Evolutionary conservation across 2,329 filamentous ascomycete species (phyloP).

Genomic region (Aspergillus udagawae): DNA sequence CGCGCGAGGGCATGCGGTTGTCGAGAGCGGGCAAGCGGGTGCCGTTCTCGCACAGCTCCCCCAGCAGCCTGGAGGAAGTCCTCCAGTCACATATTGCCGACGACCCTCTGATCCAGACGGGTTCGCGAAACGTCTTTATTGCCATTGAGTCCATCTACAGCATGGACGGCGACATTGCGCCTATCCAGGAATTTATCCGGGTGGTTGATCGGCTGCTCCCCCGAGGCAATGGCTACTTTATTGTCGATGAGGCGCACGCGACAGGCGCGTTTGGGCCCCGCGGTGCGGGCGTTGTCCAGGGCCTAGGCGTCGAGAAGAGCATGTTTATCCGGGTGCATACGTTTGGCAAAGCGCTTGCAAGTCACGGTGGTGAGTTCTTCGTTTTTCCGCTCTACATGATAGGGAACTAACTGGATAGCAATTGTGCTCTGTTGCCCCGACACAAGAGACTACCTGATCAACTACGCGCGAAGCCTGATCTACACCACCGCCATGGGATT

Average conservation of each 20-base stretch:
- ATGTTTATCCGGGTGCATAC: conserved; percentile 51
- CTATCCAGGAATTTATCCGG: conserved; percentile 57
- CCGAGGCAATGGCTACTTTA: conserved; percentile 51
- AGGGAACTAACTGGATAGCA: conserved; percentile 34
- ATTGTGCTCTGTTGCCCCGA: conserved; percentile 59
- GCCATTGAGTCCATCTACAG: conserved; percentile 70
- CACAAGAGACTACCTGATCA: conserved; percentile 63
- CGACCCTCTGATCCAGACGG: conserved; percentile 32
- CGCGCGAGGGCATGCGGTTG: conserved; percentile 70
- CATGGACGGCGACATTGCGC: conserved; percentile 76
- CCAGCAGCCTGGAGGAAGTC: conserved; percentile 33
- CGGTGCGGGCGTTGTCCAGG: conserved; percentile 49
- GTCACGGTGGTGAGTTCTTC: conserved; percentile 59
- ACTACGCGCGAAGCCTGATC: conserved; percentile 71
- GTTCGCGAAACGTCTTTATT: conserved; percentile 58
- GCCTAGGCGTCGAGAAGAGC: conserved; percentile 47
- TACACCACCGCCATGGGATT: conserved; percentile 69
- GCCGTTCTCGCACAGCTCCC: conserved; percentile 48
- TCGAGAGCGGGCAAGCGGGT: conserved; percentile 51
- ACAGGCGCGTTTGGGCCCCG: conserved; percentile 49
- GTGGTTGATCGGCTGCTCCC: conserved; percentile 56
- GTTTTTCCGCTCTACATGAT: too few relatives aligned
- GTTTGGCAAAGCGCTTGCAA: conserved; percentile 53
- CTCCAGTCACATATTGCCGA: conserved; percentile 28
- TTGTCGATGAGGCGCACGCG: conserved; percentile 56